phyloP scores from a whole-genome alignment of 148 eudicot species.

The Suaeda aralocaspica region DNA sequence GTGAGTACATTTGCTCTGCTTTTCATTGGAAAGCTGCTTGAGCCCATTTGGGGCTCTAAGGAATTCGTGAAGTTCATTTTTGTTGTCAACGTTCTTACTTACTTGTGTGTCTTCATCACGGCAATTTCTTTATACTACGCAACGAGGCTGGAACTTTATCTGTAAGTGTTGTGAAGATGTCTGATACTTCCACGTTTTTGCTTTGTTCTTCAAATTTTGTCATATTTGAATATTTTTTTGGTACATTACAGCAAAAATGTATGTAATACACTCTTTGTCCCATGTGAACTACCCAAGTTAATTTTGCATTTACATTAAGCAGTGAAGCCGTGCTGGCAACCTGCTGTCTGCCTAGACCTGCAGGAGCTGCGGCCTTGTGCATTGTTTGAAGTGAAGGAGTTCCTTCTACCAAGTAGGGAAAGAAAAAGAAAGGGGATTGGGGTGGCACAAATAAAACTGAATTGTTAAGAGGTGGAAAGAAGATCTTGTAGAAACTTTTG shows the following conservation, averaged over 20 bases:
- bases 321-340: too few species aligned
- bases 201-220: constrained; percentile 1
- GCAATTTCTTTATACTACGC: constrained; percentile 83
- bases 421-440: too few species aligned
- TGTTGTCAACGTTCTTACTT: constrained; percentile 82
- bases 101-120: constrained; percentile 73
- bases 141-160: constrained; percentile 72
- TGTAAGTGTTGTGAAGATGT: constrained; percentile 55
- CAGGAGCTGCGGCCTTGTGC: too few species aligned
- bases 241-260: not conserved
- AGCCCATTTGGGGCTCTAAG: constrained; percentile 96
- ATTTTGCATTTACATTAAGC: not conserved
- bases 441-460: too few species aligned
- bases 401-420: too few species aligned
- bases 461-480: too few species aligned
- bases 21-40: constrained; percentile 86
- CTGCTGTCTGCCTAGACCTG: too few species aligned
- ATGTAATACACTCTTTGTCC: not conserved
- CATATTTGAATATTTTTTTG: not conserved
- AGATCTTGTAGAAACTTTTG: too few species aligned
- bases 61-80: constrained; percentile 95
- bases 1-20: constrained; percentile 79
- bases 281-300: not conserved
- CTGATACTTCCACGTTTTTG: not conserved
- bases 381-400: too few species aligned